Evolutionary conservation across 129 eudicot genomes (phyloP), one percentile per base, ranked within the genome.

Genomic region (Centrapalus pauciflorus): DNA sequence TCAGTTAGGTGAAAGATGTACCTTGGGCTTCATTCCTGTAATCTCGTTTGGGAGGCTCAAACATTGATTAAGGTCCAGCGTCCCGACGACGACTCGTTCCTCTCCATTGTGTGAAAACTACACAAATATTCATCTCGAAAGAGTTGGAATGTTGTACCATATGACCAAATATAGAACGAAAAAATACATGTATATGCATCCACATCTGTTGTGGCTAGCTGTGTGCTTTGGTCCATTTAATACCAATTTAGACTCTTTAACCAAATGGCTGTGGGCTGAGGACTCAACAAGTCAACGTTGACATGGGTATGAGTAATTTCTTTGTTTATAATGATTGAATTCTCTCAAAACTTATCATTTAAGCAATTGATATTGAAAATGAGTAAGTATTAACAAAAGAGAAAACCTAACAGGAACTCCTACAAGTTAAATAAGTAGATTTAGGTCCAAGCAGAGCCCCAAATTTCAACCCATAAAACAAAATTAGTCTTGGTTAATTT

Each of bases 1-100:
- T 19, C 54, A 34, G 52, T 52, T 35, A 32, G 13, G 49, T 74
- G 33, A 43, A 67, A 67, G 45, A 25, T 45, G 16, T 80, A 92
- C 98, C 96, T 81, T 70, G 30, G 98, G 98, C 75, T 72, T 85
- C 80, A 70, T 79, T 73, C 98, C 98, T 45, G 85, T 55, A 56
- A 93, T 81, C 69, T 93, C 98, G 76, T 93, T 83, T 7, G 98
- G 98, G 70, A 93, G 98, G 69, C 86, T 79, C 48, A 81, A 38
- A 67, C 98, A 93, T 75, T 80, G 91, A 71, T 83, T 88, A 46
- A 88, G 79, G 80, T 93, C 96, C 34, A 93, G 75, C 24, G 89
- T 79, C 57, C 95, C 98, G 40, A 93, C 87, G 13, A 93, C 95
- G 28, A 93, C 85, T 64, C 78, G 81, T 29, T 76, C 84, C 82